Conservation (phyloP, 768 basidiomycete genomes). For the Russula ochroleuca region DNA sequence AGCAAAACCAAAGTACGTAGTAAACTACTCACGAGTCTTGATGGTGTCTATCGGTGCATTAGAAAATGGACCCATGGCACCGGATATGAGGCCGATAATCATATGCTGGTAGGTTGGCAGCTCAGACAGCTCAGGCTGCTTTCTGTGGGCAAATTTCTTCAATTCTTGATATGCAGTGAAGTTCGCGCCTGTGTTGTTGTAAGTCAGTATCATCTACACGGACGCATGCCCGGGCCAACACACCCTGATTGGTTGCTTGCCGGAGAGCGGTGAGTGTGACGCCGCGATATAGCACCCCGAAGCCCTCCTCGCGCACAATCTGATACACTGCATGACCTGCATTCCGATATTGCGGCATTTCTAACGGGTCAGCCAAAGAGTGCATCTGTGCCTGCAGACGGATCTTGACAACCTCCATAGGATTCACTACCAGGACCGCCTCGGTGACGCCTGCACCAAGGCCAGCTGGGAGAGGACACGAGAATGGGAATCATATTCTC, state of each 20-base stretch:
- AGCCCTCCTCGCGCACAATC: conserved; percentile 89
- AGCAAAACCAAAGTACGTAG: background rate
- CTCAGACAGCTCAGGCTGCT: conserved; percentile 74
- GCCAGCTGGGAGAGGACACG: conserved; percentile 55
- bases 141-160: conserved; percentile 72
- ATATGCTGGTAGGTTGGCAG: conserved; percentile 96
- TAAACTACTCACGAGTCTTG: conserved; percentile 71
- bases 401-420: conserved; percentile 99
- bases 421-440: conserved; percentile 90
- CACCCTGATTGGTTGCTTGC: conserved; percentile 97
- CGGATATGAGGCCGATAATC: conserved; percentile 90
- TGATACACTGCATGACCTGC: conserved; percentile 95
- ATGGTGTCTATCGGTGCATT: conserved; percentile 96
- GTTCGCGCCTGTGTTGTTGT: conserved; percentile 64
- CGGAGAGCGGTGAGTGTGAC: conserved; percentile 89
- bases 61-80: conserved; percentile 97
- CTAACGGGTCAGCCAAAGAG: conserved; percentile 92
- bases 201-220: background rate
- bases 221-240: conserved; percentile 9
- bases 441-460: conserved; percentile 94
- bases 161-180: conserved; percentile 98
- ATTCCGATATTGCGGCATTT: conserved; percentile 90
- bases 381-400: conserved; percentile 96
- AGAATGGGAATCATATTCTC: background rate
- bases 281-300: conserved; percentile 82